Evolutionary conservation across 495 filamentous ascomycete species (phyloP), one percentile per base, ranked within the genome.

Genomic region (Aspergillus diversus): DNA sequence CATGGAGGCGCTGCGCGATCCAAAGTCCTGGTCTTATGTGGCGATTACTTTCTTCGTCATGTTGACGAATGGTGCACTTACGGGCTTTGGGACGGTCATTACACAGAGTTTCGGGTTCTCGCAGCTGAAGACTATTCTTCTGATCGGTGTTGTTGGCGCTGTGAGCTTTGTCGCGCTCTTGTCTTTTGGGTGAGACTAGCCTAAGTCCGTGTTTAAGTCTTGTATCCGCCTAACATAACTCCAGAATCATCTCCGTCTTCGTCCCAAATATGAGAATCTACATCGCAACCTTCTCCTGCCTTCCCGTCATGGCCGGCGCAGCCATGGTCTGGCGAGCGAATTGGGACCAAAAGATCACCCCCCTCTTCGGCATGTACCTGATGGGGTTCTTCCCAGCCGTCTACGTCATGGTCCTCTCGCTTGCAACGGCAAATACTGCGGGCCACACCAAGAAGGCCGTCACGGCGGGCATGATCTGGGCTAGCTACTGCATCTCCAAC

Each of bases 361-460:
- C 83, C 11, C 66, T 86, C 13, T 74, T 83, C 15, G 80, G 79
- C 53, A 87, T 84, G 64, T 77, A 82, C 59, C 67, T 85, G 15
- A 79, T 80, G 0, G 81, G 83, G 0, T 81, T 82, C 1, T 88
- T 87, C 63, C 83, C 84, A 59, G 86, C 84, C 1, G 82, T 86
- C 0, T 86, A 83, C 35, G 83, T 86, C 12, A 71, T 88, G 42
- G 76, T 80, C 1, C 75, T 87, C 37, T 84, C 81, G 11, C 73
- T 89, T 13, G 71, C 79, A 5, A 88, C 83, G 0, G 77, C 74
- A 11, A 85, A 84, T 59, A 80, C 75, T 55, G 83, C 76, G 0
- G 81, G 85, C 1, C 84, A 87, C 49, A 85, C 84, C 2, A 88
- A 88, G 69, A 86, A 87, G 52, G 78, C 82, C 5, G 76, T 83